A percentile compares a stretch with the other conserved stretches of the same genome.
phyloP scores from a whole-genome alignment of 768 basidiomycete genomes.

The Glaciozyma martinii region DNA sequence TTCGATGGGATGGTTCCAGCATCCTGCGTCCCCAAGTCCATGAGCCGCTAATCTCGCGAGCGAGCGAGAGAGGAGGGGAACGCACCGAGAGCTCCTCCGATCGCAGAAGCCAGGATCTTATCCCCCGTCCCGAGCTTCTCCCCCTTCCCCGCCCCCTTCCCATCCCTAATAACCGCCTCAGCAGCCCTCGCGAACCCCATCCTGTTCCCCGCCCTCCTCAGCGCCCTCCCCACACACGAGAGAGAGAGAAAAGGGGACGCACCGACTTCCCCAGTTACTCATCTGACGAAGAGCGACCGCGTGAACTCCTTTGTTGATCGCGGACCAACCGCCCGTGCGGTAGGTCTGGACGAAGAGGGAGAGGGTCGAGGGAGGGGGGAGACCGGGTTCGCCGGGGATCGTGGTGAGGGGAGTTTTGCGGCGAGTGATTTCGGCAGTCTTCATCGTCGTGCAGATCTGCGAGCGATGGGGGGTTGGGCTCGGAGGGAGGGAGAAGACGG shows the following conservation, averaged over 20 bases:
- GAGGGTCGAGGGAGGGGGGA: too few species aligned
- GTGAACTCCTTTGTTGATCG: conserved; percentile 98
- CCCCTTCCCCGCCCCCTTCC: conserved; percentile 50
- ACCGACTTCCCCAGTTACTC: conserved; percentile 43
- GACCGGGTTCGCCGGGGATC: too few species aligned
- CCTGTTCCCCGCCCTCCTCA: conserved; percentile 44
- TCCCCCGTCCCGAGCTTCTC: conserved; percentile 66
- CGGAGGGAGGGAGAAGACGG: too few species aligned
- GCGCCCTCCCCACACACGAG: too few species aligned
- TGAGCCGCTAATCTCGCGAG: too few species aligned
- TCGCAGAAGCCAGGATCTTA: conserved; percentile 75
- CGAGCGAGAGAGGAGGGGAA: too few species aligned
- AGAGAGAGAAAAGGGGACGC: too few species aligned
- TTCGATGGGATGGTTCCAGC: conserved; percentile 64
- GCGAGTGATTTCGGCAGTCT: conserved; percentile 93
- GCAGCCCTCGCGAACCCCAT: not conserved
- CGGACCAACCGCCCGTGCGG: conserved; percentile 78
- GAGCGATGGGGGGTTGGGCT: too few species aligned
- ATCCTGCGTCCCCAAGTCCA: conserved; percentile 44
- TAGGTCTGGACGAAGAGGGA: conserved; percentile 74
- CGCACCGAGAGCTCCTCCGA: conserved; percentile 65
- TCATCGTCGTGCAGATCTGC: too few species aligned
- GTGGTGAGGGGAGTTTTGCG: conserved; percentile 48
- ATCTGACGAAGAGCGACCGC: conserved; percentile 43
- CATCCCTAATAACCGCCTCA: not conserved